Conservation (phyloP, 208 protist genomes). For the Acanthamoeba culbertsoni region DNA sequence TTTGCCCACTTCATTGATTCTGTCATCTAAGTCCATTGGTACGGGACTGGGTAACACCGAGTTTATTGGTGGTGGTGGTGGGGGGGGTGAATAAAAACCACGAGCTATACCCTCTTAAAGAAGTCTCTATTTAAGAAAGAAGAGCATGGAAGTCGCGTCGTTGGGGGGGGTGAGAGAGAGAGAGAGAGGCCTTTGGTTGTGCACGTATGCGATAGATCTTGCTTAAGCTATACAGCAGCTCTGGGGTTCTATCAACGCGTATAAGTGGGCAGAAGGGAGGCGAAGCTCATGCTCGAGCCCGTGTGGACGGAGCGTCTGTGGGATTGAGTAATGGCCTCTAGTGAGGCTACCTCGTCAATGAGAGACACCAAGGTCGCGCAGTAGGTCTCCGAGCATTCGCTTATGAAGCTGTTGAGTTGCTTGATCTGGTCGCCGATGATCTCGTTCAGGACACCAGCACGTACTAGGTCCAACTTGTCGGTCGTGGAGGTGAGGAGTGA, state of each 20-base stretch:
- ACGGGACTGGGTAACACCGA: too few relatives aligned
- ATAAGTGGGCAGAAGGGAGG: background rate
- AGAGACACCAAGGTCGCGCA: background rate
- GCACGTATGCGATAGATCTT: too few relatives aligned
- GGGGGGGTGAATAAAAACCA: too few relatives aligned
- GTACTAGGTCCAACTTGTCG: background rate
- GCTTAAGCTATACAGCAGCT: too few relatives aligned
- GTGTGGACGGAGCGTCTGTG: background rate
- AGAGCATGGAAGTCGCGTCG: too few relatives aligned
- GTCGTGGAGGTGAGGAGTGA: background rate
- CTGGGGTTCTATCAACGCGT: too few relatives aligned
- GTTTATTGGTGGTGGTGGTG: too few relatives aligned
- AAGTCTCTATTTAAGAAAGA: too few relatives aligned
- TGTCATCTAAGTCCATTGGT: background rate
- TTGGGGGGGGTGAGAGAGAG: too few relatives aligned
- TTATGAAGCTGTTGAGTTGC: slow-evolving; percentile 4
- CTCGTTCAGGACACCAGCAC: background rate
- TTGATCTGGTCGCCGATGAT: background rate
- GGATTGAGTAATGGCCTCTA: background rate
- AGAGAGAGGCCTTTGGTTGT: too few relatives aligned
- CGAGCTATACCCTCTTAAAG: too few relatives aligned
- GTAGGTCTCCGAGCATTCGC: background rate
- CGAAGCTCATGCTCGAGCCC: background rate
- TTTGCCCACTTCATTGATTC: slow-evolving; percentile 9
- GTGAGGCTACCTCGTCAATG: background rate